These are phyloP conservation scores for Zizania latifolia DNA, from an alignment of 176 grass and related monocot genomes.

Conservation along the genomic window DNA sequence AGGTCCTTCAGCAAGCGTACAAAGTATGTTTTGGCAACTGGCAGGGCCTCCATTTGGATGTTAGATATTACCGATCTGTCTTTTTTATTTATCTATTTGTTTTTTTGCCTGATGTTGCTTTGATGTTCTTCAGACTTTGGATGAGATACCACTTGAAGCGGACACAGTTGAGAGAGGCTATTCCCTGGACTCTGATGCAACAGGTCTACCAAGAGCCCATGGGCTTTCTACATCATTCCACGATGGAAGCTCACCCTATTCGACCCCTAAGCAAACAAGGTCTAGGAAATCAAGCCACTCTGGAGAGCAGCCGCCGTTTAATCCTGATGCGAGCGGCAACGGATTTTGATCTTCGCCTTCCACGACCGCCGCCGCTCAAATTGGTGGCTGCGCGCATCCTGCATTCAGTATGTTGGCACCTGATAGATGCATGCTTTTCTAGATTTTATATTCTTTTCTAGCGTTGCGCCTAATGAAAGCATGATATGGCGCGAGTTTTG, in stretches of 20 bases:
- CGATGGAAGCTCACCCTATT: constrained; percentile 38
- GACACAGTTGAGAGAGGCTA: constrained; percentile 91
- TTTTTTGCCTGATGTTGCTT: background rate
- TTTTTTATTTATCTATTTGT: background rate
- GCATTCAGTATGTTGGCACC: constrained; percentile 26
- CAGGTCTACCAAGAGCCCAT: constrained; percentile 59
- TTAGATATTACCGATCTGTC: too few relatives aligned
- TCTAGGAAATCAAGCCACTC: constrained; percentile 54
- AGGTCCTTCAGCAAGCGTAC: constrained; percentile 91
- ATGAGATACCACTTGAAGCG: constrained; percentile 90
- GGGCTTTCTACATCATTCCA: constrained; percentile 55
- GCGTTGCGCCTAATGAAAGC: constrained; percentile 31
- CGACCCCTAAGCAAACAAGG: constrained; percentile 54
- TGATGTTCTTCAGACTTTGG: constrained; percentile 60
- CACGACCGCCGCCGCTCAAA: background rate
- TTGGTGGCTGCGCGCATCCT: constrained; percentile 19
- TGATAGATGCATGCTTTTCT: constrained; percentile 45
- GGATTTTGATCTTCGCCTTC: constrained; percentile 50
- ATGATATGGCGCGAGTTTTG: constrained; percentile 50
- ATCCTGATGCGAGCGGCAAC: constrained; percentile 43
- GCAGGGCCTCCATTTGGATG: background rate
- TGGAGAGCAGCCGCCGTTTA: constrained; percentile 56
- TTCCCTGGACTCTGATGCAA: constrained; percentile 50
- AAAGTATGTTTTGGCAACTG: constrained; percentile 40
- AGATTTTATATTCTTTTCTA: constrained; percentile 38